phyloP scores from a whole-genome alignment of 116 monocot species.

The Dioscorea cayenensis region DNA sequence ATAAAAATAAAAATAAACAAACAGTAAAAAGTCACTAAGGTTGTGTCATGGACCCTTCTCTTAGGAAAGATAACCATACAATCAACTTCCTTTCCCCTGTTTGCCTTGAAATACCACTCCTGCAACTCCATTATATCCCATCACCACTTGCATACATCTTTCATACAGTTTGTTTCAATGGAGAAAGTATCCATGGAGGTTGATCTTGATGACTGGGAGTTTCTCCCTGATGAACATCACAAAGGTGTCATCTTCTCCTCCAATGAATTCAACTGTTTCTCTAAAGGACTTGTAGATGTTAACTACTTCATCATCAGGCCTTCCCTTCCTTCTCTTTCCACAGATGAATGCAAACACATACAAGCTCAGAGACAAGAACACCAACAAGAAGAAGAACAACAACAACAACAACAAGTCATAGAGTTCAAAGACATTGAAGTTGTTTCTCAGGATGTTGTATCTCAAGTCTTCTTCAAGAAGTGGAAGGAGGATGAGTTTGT shows the following conservation, averaged over 20 bases:
- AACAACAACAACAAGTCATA: neutral
- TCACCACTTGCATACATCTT: neutral
- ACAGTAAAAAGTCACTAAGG: neutral
- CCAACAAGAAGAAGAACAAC: neutral
- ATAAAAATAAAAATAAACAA: neutral
- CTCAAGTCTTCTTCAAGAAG: slow-evolving; percentile 24
- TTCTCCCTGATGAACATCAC: neutral
- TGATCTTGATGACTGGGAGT: slow-evolving; percentile 2
- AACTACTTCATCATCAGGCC: neutral
- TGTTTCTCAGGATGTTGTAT: neutral
- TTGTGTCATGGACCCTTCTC: neutral
- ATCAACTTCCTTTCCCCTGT: neutral
- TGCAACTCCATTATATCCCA: neutral
- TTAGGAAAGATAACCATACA: neutral
- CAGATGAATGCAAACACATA: neutral
- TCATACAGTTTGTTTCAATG: neutral
- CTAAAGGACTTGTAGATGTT: neutral
- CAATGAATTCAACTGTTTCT: neutral
- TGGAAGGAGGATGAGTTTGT: slow-evolving; percentile 9
- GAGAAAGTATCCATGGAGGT: neutral
- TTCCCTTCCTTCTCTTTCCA: neutral
- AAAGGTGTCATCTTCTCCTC: neutral
- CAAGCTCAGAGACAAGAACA: no score
- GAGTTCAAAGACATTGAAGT: slow-evolving; percentile 2
- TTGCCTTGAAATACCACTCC: neutral